phyloP scores from a whole-genome alignment of 1,139 yeast species.

The Suhomyces maxii region DNA sequence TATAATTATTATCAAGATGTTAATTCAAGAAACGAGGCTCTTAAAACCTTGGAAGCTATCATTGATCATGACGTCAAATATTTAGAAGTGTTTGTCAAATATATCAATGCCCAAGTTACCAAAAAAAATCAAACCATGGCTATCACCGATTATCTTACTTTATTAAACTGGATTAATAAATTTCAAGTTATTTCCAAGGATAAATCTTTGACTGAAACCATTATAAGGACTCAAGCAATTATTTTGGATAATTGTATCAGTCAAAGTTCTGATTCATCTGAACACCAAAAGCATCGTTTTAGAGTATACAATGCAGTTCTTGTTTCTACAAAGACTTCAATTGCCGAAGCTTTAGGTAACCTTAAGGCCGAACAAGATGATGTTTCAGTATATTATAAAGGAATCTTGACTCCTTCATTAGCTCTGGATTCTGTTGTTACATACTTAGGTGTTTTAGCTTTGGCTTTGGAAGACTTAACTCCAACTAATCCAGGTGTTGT shows the following conservation, averaged over 20 bases:
- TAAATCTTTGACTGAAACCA: constrained; percentile 12
- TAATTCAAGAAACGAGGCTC: constrained; percentile 44
- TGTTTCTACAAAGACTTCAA: constrained; percentile 34
- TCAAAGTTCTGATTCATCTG: constrained; percentile 7
- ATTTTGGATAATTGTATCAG: constrained; percentile 23
- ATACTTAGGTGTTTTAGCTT: constrained; percentile 43
- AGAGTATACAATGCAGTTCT: constrained; percentile 50
- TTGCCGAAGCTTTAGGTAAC: constrained; percentile 20
- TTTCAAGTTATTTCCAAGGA: constrained; percentile 25
- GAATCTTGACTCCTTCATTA: constrained; percentile 8
- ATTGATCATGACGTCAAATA: constrained; percentile 31
- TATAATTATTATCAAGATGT: constrained; percentile 53
- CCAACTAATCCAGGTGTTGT: constrained; percentile 42
- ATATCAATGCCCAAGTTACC: constrained; percentile 34
- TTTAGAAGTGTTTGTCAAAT: constrained; percentile 35
- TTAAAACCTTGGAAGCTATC: constrained; percentile 36
- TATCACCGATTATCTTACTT: constrained; percentile 52
- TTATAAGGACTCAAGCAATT: constrained; percentile 23
- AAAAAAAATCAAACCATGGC: constrained; percentile 42
- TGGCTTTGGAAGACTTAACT: constrained; percentile 36
- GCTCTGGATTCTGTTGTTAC: constrained; percentile 15
- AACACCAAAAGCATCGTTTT: constrained; percentile 38
- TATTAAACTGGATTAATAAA: constrained; percentile 56
- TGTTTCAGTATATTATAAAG: constrained; percentile 6
- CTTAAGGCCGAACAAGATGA: background rate